Evolutionary conservation across 305 asterid genomes (phyloP), one percentile per base, ranked within the genome.

Genomic region (Fraxinus platypoda): DNA sequence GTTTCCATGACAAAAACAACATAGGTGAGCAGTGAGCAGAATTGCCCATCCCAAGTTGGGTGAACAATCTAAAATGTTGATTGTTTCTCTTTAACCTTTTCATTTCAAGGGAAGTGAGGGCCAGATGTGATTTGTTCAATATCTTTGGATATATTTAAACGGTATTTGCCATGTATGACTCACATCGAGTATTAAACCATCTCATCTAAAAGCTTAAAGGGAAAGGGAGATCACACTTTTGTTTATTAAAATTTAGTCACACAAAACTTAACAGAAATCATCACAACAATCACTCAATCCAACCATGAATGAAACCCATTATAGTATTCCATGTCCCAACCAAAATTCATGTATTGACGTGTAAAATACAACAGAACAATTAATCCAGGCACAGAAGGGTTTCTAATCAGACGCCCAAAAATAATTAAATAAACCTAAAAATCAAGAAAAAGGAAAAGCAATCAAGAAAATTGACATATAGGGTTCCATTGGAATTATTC

Each of bases 361-460:
- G 37, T 75, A 80, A 54, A 78, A 84, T 82, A 83, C 82, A 57
- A 73, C 57, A 80, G 77, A 9, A 17, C 72, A 80, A 72, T 54
- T 57, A 78, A 41, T 31, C 66, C 80, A 19, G 12, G 9, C 70
- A 13, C 54, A 43, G 54, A 43, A 12, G 31, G 28, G 17, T 12
- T 21, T 28, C 17, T 62, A 74, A 74, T 66, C 37, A 52, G 30
- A 23, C 54, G 7, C 12, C 66, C 33, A 74, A 35, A 12, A 49
- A 78, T 28, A 41, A 57, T 21, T 43, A 43, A 19, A 75, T 4
- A 17, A 59, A 28, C 37, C 26, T 19, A 12, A 83, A 52, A 64
- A 77, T 62, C 34, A 6, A 7, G 34, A 26, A 25, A 74, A 2
- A 49, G 11, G 19, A 75, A 38, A 12, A 19, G 34, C 38, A 75